These are phyloP conservation scores for Neofusicoccum umdonicola DNA, from an alignment of 2,329 filamentous ascomycete species.

Conservation along the genomic window DNA sequence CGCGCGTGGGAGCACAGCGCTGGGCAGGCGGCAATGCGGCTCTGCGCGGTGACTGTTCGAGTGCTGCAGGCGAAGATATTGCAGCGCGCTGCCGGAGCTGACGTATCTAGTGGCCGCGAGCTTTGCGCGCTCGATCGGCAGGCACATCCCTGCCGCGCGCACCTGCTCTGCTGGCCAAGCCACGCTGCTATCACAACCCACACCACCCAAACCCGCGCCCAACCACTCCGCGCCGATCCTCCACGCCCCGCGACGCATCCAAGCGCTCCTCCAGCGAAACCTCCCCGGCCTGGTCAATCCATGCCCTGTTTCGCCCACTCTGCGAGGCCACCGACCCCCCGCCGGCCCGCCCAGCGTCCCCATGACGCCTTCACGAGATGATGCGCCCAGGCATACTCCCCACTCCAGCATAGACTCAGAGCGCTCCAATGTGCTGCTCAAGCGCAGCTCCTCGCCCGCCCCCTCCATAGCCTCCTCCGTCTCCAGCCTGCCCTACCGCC, in stretches of 20 bases:
- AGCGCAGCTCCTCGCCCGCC: slow-evolving; percentile 56
- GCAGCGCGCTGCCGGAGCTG: not conserved
- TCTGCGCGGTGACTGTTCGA: not conserved
- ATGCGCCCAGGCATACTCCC: slow-evolving; percentile 33
- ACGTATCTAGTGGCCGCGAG: slow-evolving; percentile 11
- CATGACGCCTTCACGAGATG: slow-evolving; percentile 43
- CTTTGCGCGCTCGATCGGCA: slow-evolving; percentile 9
- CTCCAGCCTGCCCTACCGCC: slow-evolving; percentile 53
- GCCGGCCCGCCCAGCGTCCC: slow-evolving; percentile 23
- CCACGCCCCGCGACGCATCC: slow-evolving; percentile 8
- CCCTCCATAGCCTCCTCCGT: slow-evolving; percentile 51
- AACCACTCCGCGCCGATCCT: slow-evolving; percentile 3
- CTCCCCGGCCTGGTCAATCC: slow-evolving; percentile 12
- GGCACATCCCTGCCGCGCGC: slow-evolving; percentile 16
- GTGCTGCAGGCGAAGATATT: not conserved
- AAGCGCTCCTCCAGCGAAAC: not conserved
- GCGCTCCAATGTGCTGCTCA: slow-evolving; percentile 56
- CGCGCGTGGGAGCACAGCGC: too few relatives aligned
- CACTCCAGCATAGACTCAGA: slow-evolving; percentile 58
- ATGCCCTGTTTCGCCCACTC: slow-evolving; percentile 15
- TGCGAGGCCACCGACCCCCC: slow-evolving; percentile 10
- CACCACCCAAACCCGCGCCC: not conserved
- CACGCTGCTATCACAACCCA: slow-evolving; percentile 14
- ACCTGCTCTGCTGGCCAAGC: slow-evolving; percentile 14
- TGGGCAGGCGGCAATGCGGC: not conserved